Conservation (phyloP, 768 basidiomycete species). For the Suillus weaverae region DNA sequence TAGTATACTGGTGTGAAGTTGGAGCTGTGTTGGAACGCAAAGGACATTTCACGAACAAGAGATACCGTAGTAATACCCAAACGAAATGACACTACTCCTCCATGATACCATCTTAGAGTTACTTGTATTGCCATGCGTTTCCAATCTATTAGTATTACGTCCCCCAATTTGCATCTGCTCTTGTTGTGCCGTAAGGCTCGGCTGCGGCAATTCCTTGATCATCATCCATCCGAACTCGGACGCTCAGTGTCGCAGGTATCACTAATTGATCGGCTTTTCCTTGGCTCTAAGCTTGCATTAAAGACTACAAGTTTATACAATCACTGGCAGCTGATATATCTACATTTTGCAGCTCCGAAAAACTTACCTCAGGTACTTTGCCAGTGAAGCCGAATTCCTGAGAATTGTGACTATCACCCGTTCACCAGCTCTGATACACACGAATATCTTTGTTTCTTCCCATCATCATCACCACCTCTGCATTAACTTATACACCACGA, state of each 20-base stretch:
- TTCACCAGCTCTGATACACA: not conserved
- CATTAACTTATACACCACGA: not conserved
- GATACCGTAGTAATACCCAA: constrained; percentile 12
- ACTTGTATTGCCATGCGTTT: not conserved
- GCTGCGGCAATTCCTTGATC: not conserved
- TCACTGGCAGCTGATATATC: no score
- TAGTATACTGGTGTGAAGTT: constrained; percentile 5
- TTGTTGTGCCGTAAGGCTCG: not conserved
- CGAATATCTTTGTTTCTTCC: constrained; percentile 3
- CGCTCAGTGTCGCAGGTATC: not conserved
- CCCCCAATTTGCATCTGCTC: not conserved
- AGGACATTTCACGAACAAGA: constrained; percentile 7
- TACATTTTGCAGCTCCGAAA: not conserved
- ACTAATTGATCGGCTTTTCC: not conserved
- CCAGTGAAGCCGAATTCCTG: constrained; percentile 2
- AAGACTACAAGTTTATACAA: not conserved
- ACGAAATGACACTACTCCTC: constrained; percentile 2
- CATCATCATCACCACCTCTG: not conserved
- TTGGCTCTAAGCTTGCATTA: not conserved
- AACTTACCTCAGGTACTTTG: not conserved
- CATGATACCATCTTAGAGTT: not conserved
- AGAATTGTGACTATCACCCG: not conserved
- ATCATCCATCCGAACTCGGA: not conserved
- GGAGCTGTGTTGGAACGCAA: constrained; percentile 2
- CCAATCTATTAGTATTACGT: not conserved